Conservation (phyloP, 345 rosid species). For the Angophora floribunda region DNA sequence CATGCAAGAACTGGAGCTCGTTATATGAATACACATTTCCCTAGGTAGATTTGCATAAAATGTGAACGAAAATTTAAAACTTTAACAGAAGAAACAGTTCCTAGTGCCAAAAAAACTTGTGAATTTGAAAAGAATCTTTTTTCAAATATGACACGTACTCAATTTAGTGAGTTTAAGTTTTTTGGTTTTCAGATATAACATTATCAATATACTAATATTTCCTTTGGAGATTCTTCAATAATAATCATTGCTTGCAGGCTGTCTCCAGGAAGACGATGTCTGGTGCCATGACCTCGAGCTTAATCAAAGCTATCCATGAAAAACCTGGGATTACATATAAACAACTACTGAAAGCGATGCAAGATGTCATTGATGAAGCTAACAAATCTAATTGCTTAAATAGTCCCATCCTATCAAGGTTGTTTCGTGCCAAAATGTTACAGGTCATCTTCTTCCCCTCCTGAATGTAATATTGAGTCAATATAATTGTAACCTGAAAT, state of each 20-base stretch:
- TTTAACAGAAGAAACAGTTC: background rate
- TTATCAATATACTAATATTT: background rate
- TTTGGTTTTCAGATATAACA: background rate
- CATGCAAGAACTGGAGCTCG: background rate
- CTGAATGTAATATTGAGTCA: background rate
- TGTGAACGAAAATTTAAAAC: background rate
- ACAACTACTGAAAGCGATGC: slow-evolving; percentile 9
- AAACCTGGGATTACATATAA: slow-evolving; percentile 17
- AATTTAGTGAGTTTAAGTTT: background rate
- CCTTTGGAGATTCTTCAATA: background rate
- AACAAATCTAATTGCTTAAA: slow-evolving; percentile 13
- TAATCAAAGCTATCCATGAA: slow-evolving; percentile 6
- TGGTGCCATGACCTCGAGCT: slow-evolving; percentile 33
- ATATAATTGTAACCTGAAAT: background rate
- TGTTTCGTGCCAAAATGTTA: slow-evolving; percentile 1
- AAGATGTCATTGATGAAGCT: slow-evolving; percentile 11
- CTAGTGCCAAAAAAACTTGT: background rate
- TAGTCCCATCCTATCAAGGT: slow-evolving; percentile 6
- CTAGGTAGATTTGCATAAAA: background rate
- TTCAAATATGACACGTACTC: background rate
- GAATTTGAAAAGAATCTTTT: background rate
- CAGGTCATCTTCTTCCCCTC: slow-evolving; percentile 16
- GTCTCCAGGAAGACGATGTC: slow-evolving; percentile 21
- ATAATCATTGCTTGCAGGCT: slow-evolving; percentile 11
- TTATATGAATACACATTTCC: background rate